Conservation (phyloP, 2,329 filamentous ascomycete genomes). For the Neonectria sp. region DNA sequence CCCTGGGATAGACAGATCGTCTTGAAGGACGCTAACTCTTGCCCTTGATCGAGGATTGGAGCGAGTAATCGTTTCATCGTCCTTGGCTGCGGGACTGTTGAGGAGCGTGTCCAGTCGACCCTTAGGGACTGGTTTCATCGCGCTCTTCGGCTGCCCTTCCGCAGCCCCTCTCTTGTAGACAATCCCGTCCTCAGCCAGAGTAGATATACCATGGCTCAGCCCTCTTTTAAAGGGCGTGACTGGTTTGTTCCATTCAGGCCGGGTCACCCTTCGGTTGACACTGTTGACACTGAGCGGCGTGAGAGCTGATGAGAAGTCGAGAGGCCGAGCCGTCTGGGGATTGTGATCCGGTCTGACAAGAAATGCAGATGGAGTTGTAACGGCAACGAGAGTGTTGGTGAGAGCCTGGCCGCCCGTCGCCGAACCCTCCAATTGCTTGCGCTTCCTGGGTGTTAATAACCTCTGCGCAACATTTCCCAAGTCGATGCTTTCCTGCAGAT, state of each 20-base stretch:
- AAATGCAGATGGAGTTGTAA: slow-evolving; percentile 36
- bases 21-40: slow-evolving; percentile 29
- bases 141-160: slow-evolving; percentile 15
- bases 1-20: slow-evolving; percentile 53
- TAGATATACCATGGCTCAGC: slow-evolving; percentile 56
- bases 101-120: slow-evolving; percentile 54
- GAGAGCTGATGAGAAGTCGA: slow-evolving; percentile 49
- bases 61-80: slow-evolving; percentile 45
- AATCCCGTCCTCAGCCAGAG: slow-evolving; percentile 66
- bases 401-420: slow-evolving; percentile 28
- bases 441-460: slow-evolving; percentile 56
- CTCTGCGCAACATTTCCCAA: slow-evolving; percentile 57
- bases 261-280: slow-evolving; percentile 50
- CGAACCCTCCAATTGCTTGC: slow-evolving; percentile 44
- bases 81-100: slow-evolving; percentile 47
- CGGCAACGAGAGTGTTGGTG: slow-evolving; percentile 21
- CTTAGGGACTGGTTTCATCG: slow-evolving; percentile 36
- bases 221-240: slow-evolving; percentile 40
- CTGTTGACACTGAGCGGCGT: slow-evolving; percentile 58
- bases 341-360: slow-evolving; percentile 40
- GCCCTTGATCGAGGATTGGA: slow-evolving; percentile 43
- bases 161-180: slow-evolving; percentile 41
- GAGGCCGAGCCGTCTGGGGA: slow-evolving; percentile 38
- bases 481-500: slow-evolving; percentile 72
- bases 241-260: slow-evolving; percentile 43